Percentiles rank a stretch among this genome's conserved stretches.
These are phyloP conservation scores for Zalaria obscura DNA, from an alignment of 2,329 filamentous ascomycete genomes.

Conservation along the genomic window DNA sequence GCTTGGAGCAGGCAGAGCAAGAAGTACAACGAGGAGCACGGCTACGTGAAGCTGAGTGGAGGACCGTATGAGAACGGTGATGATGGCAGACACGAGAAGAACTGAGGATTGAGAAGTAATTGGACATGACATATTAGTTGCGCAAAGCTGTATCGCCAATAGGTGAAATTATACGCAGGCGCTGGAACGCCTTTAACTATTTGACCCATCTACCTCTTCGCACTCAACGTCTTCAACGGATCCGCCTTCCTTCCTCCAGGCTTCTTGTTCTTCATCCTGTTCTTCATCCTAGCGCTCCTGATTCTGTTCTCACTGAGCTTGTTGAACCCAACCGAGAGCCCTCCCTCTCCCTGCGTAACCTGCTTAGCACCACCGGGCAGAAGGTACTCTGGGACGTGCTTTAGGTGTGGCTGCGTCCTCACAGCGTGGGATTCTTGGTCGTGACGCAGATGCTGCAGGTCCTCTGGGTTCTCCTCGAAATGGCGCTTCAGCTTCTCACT, in stretches of 20 bases:
- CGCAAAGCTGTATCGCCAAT: too few relatives aligned
- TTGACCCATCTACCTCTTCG: not conserved
- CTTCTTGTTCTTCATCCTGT: conserved; percentile 34
- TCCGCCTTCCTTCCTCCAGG: conserved; percentile 54
- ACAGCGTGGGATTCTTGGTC: conserved; percentile 78
- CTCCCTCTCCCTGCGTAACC: conserved; percentile 42
- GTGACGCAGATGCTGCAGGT: conserved; percentile 75
- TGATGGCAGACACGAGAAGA: conserved; percentile 20
- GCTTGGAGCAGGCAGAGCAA: conserved; percentile 44
- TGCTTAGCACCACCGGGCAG: conserved; percentile 62
- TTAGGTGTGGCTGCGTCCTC: conserved; percentile 74
- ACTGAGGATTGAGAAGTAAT: not conserved
- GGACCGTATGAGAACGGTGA: conserved; percentile 21
- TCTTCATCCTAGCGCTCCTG: conserved; percentile 26
- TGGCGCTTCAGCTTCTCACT: conserved; percentile 88
- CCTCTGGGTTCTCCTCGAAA: conserved; percentile 92
- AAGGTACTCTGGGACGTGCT: conserved; percentile 88
- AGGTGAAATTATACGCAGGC: too few relatives aligned
- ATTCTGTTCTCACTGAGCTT: conserved; percentile 37
- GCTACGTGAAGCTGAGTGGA: conserved; percentile 34
- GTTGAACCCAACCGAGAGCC: conserved; percentile 57
- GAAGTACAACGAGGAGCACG: conserved; percentile 41
- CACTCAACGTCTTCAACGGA: conserved; percentile 49
- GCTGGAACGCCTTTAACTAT: too few relatives aligned
- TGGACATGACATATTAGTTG: not conserved